Conservation (phyloP, 345 rosid species). For the Murraya koenigii region DNA sequence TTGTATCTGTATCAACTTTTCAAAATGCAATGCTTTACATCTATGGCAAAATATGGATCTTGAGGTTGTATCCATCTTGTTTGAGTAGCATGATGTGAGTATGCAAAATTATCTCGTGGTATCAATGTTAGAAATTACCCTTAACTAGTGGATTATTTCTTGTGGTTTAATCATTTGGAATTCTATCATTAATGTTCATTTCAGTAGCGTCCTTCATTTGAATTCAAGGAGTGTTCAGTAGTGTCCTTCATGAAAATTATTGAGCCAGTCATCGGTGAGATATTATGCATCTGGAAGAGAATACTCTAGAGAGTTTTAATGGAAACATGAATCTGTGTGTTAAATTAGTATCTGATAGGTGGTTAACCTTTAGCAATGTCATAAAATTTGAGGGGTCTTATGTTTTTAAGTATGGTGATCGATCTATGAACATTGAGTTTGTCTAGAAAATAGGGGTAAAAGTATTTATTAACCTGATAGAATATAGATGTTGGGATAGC, state of each 20-base stretch:
- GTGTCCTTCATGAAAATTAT: not conserved
- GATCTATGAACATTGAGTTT: not conserved
- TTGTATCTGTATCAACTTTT: not conserved
- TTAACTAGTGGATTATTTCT: not conserved
- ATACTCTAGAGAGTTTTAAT: not conserved
- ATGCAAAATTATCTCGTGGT: not conserved
- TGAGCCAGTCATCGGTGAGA: not conserved
- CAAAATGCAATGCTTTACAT: not conserved
- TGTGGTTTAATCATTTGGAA: not conserved
- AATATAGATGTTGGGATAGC: slow-evolving; percentile 76
- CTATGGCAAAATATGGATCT: not conserved
- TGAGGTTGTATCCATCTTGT: not conserved
- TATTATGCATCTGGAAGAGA: not conserved
- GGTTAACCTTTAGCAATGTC: not conserved
- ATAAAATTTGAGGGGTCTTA: not conserved
- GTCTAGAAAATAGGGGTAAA: not conserved
- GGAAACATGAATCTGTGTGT: not conserved
- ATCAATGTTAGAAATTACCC: not conserved
- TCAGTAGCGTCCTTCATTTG: not conserved
- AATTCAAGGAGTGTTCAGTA: not conserved
- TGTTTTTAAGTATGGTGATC: not conserved
- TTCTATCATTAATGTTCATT: not conserved
- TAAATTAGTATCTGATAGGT: not conserved
- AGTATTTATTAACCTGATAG: slow-evolving; percentile 52
- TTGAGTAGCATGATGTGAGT: not conserved